Base-by-base conservation (phyloP, 83 land plant genomes). In the Picea abies region DNA sequence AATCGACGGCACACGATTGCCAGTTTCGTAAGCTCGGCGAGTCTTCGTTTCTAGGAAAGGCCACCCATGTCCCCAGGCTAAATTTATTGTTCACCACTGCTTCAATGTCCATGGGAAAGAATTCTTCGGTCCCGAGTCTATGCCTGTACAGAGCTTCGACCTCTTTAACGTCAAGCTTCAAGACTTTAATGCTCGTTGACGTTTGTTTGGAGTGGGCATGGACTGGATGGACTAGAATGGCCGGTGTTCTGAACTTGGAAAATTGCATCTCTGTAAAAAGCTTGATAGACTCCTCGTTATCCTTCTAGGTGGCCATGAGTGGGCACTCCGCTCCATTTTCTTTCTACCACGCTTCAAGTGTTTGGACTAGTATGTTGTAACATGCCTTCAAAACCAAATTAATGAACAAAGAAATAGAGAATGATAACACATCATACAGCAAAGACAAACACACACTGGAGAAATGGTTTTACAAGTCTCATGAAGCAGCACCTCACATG, bases 151-250 rank as follows among this genome's bases (percentile, higher is more conserved):
- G 47, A 8, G 70, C 78, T 11, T 78, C 85, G 5, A 91, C 91
- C n/a, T 60, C 6, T 11, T 72, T 63, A 11, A 60, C 20, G 26
- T 64, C 37, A 14, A 90, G 83, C 37, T 78, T 84, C 39, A 84
- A 68, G 29, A 90, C 60, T 17, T 78, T 39, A 68, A 81, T 29
- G 25, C 39, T 20, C 9, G 91, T 52, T 15, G 86, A 65, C 25
- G 88, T 17, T 4, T 37, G 83, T 23, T 86, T 84, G 69, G 60
- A 23, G 83, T 90, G 91, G 65, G 82, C 80, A 82, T 87, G 87
- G 5, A 96, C 92, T 3, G 98, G 97, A 19, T 91, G 95, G 29
- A 91, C 97, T 77, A 96, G 85, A 17, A 96, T 73, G 26, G 87
- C 71, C 1, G 95, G 97, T 0, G 88, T 84, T 26, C 97, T 84